These are phyloP conservation scores for Paraconiothyrium brasiliense DNA, from an alignment of 2,329 filamentous ascomycete genomes.

Conservation along the genomic window DNA sequence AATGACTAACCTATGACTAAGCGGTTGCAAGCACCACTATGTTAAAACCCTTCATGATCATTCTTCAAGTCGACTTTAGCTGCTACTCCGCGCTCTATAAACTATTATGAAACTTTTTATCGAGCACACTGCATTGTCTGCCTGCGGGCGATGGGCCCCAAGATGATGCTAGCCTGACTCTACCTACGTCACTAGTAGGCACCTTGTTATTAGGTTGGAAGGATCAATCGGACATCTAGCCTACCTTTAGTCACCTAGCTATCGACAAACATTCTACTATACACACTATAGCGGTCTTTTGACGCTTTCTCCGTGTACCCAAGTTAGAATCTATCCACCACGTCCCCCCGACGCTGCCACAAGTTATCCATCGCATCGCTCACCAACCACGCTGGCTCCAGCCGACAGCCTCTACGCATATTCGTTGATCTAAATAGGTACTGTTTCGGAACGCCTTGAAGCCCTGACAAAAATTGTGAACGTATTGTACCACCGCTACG, in stretches of 20 bases:
- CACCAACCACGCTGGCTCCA: background rate
- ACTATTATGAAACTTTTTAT: background rate
- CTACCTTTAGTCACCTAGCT: background rate
- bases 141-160: background rate
- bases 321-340: background rate
- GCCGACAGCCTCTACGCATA: background rate
- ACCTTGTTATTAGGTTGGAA: background rate
- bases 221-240: background rate
- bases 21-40: background rate
- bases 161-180: background rate
- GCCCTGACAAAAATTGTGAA: background rate
- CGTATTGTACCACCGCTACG: background rate
- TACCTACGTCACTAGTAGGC: background rate
- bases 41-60: too few species aligned
- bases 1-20: slow-evolving; percentile 7
- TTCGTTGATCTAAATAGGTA: background rate
- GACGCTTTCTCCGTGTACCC: background rate
- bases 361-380: background rate
- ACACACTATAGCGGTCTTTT: background rate
- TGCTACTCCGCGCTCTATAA: background rate
- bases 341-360: background rate
- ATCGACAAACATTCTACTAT: background rate
- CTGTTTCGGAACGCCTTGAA: background rate
- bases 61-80: background rate
- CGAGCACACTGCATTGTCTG: background rate